A percentile compares a stretch with the other conserved stretches of the same genome.
Evolutionary conservation across 768 basidiomycete genomes (phyloP).

Genomic region (Hebeloma cylindrosporum): DNA sequence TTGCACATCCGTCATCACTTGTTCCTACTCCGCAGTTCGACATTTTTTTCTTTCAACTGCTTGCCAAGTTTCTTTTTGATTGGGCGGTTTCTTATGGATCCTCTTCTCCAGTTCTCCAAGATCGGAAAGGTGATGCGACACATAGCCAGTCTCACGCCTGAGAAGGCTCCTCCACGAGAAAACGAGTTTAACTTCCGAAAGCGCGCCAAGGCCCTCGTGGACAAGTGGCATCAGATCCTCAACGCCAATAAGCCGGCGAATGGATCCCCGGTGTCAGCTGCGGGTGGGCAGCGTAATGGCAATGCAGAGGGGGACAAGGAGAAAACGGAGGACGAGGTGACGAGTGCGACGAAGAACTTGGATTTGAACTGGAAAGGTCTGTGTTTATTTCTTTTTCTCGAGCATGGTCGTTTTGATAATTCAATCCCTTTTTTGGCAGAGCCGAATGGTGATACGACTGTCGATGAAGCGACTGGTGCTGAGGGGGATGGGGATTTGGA

Average conservation of each 20-base stretch:
- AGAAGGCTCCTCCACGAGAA: constrained; percentile 66
- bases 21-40: background rate
- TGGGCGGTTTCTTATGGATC: no score
- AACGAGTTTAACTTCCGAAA: constrained; percentile 64
- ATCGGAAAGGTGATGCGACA: constrained; percentile 89
- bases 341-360: constrained; percentile 29
- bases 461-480: background rate
- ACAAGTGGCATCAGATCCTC: constrained; percentile 64
- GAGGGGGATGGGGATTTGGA: constrained; percentile 21
- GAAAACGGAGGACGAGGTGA: constrained; percentile 23
- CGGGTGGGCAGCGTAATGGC: constrained; percentile 11
- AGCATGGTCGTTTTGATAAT: background rate
- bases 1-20: no score
- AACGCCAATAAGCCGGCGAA: constrained; percentile 36
- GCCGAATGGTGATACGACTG: background rate
- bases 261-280: constrained; percentile 8
- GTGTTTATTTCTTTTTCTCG: constrained; percentile 5
- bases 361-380: constrained; percentile 36
- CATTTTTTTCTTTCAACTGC: background rate
- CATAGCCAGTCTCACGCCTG: constrained; percentile 56
- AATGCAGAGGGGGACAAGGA: constrained; percentile 3
- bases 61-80: background rate
- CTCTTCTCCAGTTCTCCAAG: constrained; percentile 62
- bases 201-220: constrained; percentile 66
- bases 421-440: background rate